Evolutionary conservation across 164 flowering plant genomes (phyloP), one percentile per base, ranked within the genome.

Genomic region (Macadamia integrifolia): DNA sequence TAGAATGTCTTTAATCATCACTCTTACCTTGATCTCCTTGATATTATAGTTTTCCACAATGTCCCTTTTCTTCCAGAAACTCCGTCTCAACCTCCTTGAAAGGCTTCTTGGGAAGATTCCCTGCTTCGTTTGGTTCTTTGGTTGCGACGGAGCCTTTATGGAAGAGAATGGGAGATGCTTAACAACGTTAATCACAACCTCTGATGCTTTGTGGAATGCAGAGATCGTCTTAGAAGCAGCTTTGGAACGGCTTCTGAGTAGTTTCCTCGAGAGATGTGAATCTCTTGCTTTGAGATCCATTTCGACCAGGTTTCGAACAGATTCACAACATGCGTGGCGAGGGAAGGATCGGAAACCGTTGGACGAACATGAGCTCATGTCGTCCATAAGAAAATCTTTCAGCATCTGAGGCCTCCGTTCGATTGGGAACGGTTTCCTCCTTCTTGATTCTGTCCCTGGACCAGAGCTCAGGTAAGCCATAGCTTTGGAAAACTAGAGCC

Each of bases 301-400:
- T 18, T 84, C 84, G 48, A 87, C 79, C 57, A 87, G 80, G 46
- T 72, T 76, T 68, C 87, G 75, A 29, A 87, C 80, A 0, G 91
- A 69, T 48, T 76, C 60, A 71, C 79, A 76, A 66, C 82, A 84
- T 13, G 77, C 79, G n/a, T 75, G 64, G 4, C 92, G 81, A 0
- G 91, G 88, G 58, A 77, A 79, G 6, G 91, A 85, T 55, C 70
- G 74, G 78, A 91, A 91, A 50, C 86, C 90, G 71, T 72, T 85
- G 68, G 90, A 84, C 0, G 93, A 87, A 60, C 88, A 88, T 0
- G 91, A 90, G 66, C 86, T 82, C 58, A 80, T 58, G 66, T 91
- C 95, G 35, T 88, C 90, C 18, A 62, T 58, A 15, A 91, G 77
- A 70, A 73, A 88, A 66, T 91, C 97, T 59, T 85, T 91, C 23